These are phyloP conservation scores for Fusarium annulatum DNA, from an alignment of 2,329 filamentous ascomycete genomes.

Conservation along the genomic window DNA sequence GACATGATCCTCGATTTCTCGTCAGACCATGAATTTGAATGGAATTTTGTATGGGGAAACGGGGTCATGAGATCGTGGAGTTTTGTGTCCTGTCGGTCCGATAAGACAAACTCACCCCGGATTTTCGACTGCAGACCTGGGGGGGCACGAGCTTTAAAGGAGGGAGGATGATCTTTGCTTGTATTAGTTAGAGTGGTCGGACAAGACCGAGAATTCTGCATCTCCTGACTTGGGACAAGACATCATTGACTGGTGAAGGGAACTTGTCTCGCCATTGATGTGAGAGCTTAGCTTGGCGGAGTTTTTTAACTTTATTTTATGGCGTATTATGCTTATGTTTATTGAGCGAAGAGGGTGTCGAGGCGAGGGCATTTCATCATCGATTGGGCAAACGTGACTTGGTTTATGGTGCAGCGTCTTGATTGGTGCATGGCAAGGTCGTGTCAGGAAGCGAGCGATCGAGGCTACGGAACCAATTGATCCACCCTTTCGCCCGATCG, in stretches of 20 bases:
- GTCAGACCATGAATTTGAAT: not conserved
- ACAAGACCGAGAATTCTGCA: not conserved
- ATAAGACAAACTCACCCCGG: not conserved
- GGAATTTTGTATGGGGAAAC: not conserved
- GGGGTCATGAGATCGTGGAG: not conserved
- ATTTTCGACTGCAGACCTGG: not conserved
- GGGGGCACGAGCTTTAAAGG: not conserved
- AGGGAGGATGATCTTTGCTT: not conserved
- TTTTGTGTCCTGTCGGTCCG: not conserved
- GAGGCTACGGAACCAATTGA: not conserved
- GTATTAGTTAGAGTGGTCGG: not conserved
- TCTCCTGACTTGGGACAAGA: not conserved
- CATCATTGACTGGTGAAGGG: not conserved
- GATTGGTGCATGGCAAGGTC: not conserved
- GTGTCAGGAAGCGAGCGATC: not conserved
- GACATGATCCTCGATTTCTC: slow-evolving; percentile 10
- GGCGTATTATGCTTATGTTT: not conserved
- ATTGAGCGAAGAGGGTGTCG: not conserved
- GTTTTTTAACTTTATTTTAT: not conserved
- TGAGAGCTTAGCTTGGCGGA: not conserved
- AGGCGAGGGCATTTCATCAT: not conserved
- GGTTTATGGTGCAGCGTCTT: fast-evolving
- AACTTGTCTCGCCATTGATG: not conserved
- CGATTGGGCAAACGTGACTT: not conserved
- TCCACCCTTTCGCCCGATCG: not conserved